A percentile compares a stretch with the other conserved stretches of the same genome.
These are phyloP conservation scores for Cryptococcus hybrid DNA, from an alignment of 1,284 basidiomycete genomes.

Conservation along the genomic window DNA sequence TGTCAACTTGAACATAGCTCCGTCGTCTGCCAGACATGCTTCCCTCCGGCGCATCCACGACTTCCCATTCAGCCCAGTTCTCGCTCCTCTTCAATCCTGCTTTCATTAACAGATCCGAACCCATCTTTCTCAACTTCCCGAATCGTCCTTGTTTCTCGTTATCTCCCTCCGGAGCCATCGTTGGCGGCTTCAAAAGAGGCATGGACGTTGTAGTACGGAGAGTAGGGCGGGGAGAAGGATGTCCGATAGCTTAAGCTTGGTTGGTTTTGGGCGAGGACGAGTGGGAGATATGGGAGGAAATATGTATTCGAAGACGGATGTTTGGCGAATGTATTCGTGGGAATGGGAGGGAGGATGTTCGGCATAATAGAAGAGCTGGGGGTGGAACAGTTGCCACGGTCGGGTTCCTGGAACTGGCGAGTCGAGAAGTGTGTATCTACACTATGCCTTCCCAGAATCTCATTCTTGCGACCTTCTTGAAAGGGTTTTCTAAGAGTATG, in stretches of 20 bases:
- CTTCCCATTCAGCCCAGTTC: neutral
- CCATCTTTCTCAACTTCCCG: neutral
- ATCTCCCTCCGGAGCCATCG: neutral
- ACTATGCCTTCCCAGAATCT: no score
- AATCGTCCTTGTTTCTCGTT: no score
- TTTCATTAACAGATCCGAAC: neutral
- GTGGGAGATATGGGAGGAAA: neutral
- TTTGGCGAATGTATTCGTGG: neutral
- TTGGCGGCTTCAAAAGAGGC: neutral
- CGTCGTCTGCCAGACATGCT: neutral
- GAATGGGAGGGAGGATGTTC: neutral
- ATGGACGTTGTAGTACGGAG: neutral
- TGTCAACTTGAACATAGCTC: neutral
- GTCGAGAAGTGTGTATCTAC: no score
- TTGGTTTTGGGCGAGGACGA: neutral
- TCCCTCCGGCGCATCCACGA: neutral
- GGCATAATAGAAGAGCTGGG: neutral
- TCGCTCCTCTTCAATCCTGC: neutral
- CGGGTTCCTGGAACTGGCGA: no score
- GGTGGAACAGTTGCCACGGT: no score
- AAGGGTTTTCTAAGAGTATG: no score
- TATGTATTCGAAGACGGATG: neutral
- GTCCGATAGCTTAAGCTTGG: neutral
- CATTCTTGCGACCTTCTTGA: no score
- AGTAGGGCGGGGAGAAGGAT: neutral